These are phyloP conservation scores for Melastoma candidum DNA, from an alignment of 441 rosid genomes.

Conservation along the genomic window DNA sequence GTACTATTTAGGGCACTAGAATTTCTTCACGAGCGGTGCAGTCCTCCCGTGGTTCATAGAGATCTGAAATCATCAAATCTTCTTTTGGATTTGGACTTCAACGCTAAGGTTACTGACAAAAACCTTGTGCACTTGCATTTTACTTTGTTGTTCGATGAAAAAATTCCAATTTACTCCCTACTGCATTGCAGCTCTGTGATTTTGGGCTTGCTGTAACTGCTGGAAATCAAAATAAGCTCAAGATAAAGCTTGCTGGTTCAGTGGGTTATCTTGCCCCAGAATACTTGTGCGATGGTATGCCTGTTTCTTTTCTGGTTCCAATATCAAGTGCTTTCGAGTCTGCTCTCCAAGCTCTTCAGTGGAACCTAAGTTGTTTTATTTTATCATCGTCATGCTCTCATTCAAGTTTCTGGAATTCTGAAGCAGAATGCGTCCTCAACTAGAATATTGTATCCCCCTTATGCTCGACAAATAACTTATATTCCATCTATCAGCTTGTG, in stretches of 20 bases:
- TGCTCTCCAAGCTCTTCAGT: no score
- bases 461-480: no score
- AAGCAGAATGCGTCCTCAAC: no score
- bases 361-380: no score
- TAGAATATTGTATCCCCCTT: no score
- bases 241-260: conserved; percentile 51
- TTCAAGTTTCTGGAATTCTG: no score
- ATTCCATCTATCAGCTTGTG: no score
- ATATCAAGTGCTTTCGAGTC: no score
- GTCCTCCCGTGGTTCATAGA: conserved; percentile 76
- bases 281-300: conserved; percentile 71
- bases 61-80: conserved; percentile 75
- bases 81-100: conserved; percentile 74
- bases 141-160: no score
- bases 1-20: conserved; percentile 59
- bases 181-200: conserved; percentile 58
- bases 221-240: conserved; percentile 43
- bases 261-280: conserved; percentile 66
- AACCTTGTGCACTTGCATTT: no score
- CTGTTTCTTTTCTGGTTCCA: not conserved
- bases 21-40: conserved; percentile 86
- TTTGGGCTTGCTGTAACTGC: conserved; percentile 72
- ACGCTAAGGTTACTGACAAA: conserved; percentile 53
- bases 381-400: no score
- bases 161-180: no score